Evolutionary conservation across 371 early-diverging fungal species (phyloP).

Genomic region (Rhizopus microsporus): DNA sequence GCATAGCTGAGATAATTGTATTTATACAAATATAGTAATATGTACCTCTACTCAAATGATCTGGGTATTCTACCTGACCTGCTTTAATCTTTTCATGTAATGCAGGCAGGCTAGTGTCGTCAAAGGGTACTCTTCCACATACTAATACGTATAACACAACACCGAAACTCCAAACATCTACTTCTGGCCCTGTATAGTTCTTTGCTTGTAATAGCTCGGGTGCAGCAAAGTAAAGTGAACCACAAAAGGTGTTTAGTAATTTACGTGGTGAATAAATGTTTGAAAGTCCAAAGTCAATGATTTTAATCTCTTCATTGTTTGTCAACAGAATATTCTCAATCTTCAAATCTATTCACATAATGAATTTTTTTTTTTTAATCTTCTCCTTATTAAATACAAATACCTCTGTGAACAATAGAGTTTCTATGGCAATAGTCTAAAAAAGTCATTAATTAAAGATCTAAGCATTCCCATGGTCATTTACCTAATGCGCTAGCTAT

Average conservation of each 20-base stretch:
- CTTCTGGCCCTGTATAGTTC: constrained; percentile 83
- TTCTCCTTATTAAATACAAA: neutral
- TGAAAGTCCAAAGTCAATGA: constrained; percentile 89
- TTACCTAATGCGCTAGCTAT: constrained; percentile 74
- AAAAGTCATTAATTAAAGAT: neutral
- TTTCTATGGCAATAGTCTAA: constrained; percentile 64
- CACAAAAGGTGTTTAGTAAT: constrained; percentile 79
- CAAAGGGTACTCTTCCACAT: constrained; percentile 87
- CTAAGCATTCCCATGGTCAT: constrained; percentile 7
- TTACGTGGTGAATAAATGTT: constrained; percentile 73
- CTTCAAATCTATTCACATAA: constrained; percentile 76
- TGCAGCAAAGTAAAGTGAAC: constrained; percentile 81
- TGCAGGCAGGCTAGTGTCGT: constrained; percentile 65
- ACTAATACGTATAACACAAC: constrained; percentile 87
- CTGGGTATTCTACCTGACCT: constrained; percentile 50
- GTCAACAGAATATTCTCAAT: constrained; percentile 88
- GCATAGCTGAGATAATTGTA: neutral
- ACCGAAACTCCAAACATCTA: constrained; percentile 93
- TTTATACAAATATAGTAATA: neutral
- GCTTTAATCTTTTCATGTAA: constrained; percentile 70
- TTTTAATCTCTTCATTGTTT: constrained; percentile 54
- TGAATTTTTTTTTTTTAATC: neutral
- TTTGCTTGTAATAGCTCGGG: constrained; percentile 89
- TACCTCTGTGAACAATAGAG: constrained; percentile 70
- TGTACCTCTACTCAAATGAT: constrained; percentile 48